A percentile compares a stretch with the other conserved stretches of the same genome.
Evolutionary conservation across 805 yeast species (phyloP).

Genomic region (Pichia sporocuriosa): DNA sequence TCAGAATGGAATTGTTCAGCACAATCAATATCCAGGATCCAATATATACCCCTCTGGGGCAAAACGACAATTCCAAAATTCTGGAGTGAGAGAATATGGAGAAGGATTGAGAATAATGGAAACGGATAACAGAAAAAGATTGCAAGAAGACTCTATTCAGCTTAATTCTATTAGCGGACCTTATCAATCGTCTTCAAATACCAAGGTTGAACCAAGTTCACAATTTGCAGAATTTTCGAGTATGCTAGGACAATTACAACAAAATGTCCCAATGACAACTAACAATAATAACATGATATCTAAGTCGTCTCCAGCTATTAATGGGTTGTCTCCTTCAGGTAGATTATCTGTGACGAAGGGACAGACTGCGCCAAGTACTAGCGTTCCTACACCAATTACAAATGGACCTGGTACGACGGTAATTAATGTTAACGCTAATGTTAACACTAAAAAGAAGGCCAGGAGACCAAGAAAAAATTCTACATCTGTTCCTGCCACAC

Average conservation of each 20-base stretch:
- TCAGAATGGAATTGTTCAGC: not conserved
- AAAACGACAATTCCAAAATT: slow-evolving; percentile 3
- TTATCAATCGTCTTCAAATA: slow-evolving; percentile 4
- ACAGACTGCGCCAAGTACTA: slow-evolving; percentile 12
- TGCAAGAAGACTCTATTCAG: slow-evolving; percentile 19
- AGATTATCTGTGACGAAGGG: slow-evolving; percentile 1
- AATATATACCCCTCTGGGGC: slow-evolving; percentile 13
- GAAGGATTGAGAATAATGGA: slow-evolving; percentile 71
- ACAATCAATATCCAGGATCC: slow-evolving; percentile 10
- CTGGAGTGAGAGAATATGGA: slow-evolving; percentile 63
- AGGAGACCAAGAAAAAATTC: slow-evolving; percentile 21
- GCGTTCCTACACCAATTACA: slow-evolving; percentile 8
- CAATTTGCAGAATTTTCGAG: slow-evolving; percentile 17
- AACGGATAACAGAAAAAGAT: slow-evolving; percentile 63
- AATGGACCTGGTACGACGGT: slow-evolving; percentile 14
- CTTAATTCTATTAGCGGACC: slow-evolving; percentile 14
- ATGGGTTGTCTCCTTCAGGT: slow-evolving; percentile 1
- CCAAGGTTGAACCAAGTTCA: slow-evolving; percentile 8
- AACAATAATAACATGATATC: not conserved
- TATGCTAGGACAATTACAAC: slow-evolving; percentile 16
- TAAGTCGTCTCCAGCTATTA: not conserved
- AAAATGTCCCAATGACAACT: not conserved
- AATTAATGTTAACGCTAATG: not conserved
- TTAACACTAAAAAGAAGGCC: slow-evolving; percentile 14
- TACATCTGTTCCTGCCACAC: slow-evolving; percentile 30